phyloP scores from a whole-genome alignment of 345 rosid species.

The Aegle marmelos region DNA sequence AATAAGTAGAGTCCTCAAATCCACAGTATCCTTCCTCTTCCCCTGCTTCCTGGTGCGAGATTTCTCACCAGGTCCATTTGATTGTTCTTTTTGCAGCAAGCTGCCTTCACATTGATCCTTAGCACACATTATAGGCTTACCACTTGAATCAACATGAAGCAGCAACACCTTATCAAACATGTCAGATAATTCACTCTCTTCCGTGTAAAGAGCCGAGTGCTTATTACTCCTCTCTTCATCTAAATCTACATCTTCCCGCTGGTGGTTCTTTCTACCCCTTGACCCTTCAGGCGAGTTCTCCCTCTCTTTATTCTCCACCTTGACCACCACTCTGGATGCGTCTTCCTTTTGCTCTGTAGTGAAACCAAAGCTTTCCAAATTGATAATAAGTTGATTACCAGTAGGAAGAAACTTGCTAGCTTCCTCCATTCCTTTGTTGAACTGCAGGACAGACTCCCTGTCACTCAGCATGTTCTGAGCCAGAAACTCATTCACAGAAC shows the following conservation, averaged over 20 bases:
- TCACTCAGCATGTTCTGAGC: slow-evolving; percentile 55
- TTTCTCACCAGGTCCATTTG: slow-evolving; percentile 40
- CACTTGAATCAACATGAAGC: slow-evolving; percentile 22
- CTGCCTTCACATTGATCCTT: background rate
- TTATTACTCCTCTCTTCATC: slow-evolving; percentile 66
- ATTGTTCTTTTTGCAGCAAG: slow-evolving; percentile 24
- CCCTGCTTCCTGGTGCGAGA: slow-evolving; percentile 26
- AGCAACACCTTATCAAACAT: slow-evolving; percentile 72
- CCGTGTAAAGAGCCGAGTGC: slow-evolving; percentile 46
- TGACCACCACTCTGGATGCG: slow-evolving; percentile 12
- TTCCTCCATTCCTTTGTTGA: slow-evolving; percentile 74
- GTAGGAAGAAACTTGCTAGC: slow-evolving; percentile 87
- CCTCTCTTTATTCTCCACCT: slow-evolving; percentile 33
- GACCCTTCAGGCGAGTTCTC: slow-evolving; percentile 22
- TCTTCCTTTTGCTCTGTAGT: slow-evolving; percentile 12
- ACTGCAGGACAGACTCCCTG: slow-evolving; percentile 56
- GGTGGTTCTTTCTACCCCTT: slow-evolving; percentile 53
- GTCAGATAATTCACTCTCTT: slow-evolving; percentile 58
- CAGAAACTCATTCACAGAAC: slow-evolving; percentile 40
- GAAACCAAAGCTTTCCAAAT: slow-evolving; percentile 27
- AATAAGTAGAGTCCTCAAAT: slow-evolving; percentile 61
- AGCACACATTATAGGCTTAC: slow-evolving; percentile 4
- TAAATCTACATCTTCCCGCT: slow-evolving; percentile 40
- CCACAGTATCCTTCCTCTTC: slow-evolving; percentile 56
- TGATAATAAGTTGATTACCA: slow-evolving; percentile 37